These are phyloP conservation scores for Castanea sativa DNA, from an alignment of 306 rosid species.

Conservation along the genomic window DNA sequence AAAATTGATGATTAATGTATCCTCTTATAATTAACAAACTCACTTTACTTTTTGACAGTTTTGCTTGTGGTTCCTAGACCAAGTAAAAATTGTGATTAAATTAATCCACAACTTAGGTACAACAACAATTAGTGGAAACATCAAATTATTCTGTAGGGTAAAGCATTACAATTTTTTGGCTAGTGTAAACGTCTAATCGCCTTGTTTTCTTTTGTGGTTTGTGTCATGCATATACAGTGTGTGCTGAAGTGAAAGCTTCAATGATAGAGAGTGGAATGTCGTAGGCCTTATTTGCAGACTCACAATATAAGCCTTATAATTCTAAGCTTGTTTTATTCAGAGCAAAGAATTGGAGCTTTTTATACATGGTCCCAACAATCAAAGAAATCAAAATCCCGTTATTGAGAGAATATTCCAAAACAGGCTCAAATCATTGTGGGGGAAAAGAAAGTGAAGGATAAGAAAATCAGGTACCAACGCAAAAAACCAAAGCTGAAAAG, in stretches of 20 bases:
- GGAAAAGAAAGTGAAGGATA: not conserved
- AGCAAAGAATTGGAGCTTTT: not conserved
- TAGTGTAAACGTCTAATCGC: not conserved
- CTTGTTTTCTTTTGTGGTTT: not conserved
- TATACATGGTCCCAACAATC: slow-evolving; percentile 31
- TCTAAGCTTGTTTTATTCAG: not conserved
- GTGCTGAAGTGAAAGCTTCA: not conserved
- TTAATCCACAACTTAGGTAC: not conserved
- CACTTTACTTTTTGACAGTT: too few relatives aligned
- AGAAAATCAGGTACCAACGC: slow-evolving; percentile 19
- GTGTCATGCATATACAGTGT: not conserved
- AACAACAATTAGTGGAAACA: not conserved
- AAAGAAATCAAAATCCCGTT: slow-evolving; percentile 40
- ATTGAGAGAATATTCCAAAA: slow-evolving; percentile 49
- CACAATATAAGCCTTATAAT: not conserved
- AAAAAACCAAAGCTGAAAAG: slow-evolving; percentile 2
- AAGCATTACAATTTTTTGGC: not conserved
- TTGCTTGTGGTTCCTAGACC: too few relatives aligned
- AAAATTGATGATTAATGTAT: too few relatives aligned
- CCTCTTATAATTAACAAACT: too few relatives aligned
- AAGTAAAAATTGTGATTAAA: too few relatives aligned
- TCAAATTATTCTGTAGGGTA: too few relatives aligned
- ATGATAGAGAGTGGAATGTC: not conserved
- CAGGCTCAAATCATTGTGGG: not conserved
- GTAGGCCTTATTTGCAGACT: not conserved